Percentiles rank a stretch among this genome's conserved stretches.
Evolutionary conservation across 306 rosid genomes (phyloP).

Genomic region (Prunus armeniaca): DNA sequence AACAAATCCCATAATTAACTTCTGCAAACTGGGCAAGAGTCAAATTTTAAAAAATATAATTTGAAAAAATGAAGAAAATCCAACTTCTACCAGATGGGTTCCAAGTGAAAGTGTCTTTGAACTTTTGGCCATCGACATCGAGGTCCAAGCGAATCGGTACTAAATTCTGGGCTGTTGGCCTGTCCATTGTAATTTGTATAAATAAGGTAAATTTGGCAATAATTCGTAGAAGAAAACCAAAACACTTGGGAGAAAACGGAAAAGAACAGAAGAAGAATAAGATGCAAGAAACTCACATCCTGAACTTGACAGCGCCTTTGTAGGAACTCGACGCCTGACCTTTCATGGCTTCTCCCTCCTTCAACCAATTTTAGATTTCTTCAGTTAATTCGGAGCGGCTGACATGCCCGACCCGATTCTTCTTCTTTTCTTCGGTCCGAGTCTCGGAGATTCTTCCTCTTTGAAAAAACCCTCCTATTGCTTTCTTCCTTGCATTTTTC

Average conservation of each 20-base stretch:
- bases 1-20: background rate
- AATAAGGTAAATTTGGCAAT: background rate
- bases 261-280: no score
- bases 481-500: background rate
- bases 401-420: constrained; percentile 1
- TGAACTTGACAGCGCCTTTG: constrained; percentile 62
- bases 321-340: constrained; percentile 46
- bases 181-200: constrained; percentile 7
- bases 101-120: constrained; percentile 91
- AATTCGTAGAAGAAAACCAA: background rate
- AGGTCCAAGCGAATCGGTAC: constrained; percentile 76
- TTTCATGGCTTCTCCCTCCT: constrained; percentile 44
- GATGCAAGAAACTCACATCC: constrained; percentile 46
- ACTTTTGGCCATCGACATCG: constrained; percentile 70
- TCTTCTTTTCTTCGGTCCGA: background rate
- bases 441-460: background rate
- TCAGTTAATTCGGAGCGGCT: background rate
- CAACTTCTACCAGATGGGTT: constrained; percentile 70
- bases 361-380: background rate
- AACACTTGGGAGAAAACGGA: background rate
- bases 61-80: background rate
- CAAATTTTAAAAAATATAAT: constrained; percentile 2
- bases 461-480: background rate
- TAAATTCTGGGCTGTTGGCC: constrained; percentile 72
- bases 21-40: background rate